Percentiles rank a stretch among this genome's conserved stretches.
phyloP scores from a whole-genome alignment of 345 rosid genomes.

The Rhizophora apiculata region DNA sequence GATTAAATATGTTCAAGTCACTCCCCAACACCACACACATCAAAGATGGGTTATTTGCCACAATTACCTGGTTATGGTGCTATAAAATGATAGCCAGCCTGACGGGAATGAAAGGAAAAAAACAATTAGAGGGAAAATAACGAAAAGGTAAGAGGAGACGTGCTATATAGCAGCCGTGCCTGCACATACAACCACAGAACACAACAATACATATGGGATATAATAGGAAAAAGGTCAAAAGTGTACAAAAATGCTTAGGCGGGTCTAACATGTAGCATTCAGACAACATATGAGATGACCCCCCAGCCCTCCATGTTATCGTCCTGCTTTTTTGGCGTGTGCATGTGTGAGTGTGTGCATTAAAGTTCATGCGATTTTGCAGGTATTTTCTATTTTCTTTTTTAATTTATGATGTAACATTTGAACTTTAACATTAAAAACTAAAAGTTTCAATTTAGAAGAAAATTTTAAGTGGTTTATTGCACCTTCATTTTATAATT shows the following conservation, averaged over 20 bases:
- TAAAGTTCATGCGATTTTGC: too few relatives aligned
- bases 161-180: background rate
- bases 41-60: slow-evolving; percentile 20
- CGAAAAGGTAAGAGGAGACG: background rate
- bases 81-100: slow-evolving; percentile 6
- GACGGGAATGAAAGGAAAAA: background rate
- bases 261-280: slow-evolving; percentile 25
- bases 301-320: too few relatives aligned
- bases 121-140: slow-evolving; percentile 11
- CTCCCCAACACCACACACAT: slow-evolving; percentile 8
- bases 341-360: too few relatives aligned
- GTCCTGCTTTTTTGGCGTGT: too few relatives aligned
- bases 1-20: background rate
- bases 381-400: too few relatives aligned
- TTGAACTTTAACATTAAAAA: too few relatives aligned
- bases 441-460: too few relatives aligned
- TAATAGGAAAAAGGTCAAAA: background rate
- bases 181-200: background rate
- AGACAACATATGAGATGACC: slow-evolving; percentile 18
- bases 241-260: background rate
- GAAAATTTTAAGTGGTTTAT: too few relatives aligned
- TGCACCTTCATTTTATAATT: too few relatives aligned
- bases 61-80: slow-evolving; percentile 24
- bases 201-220: background rate
- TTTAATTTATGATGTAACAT: too few relatives aligned